Percentiles rank a stretch among this genome's conserved stretches.
phyloP scores from a whole-genome alignment of 352 stramenopile genomes.

The Globisporangium nodosum region DNA sequence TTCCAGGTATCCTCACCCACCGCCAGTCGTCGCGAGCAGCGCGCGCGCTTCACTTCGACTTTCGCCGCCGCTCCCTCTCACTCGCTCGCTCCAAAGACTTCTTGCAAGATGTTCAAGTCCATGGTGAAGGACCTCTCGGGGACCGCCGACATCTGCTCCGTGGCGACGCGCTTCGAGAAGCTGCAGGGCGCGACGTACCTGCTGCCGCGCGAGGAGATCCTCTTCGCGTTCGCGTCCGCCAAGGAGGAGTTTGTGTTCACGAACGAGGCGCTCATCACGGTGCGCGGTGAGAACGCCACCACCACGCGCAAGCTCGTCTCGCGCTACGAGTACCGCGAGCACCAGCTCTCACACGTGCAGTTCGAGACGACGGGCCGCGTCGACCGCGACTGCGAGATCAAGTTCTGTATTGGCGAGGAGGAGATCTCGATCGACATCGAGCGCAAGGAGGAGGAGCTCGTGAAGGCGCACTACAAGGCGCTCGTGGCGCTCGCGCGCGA shows the following conservation, averaged over 20 bases:
- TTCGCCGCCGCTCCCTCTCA: neutral
- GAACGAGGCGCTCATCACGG: constrained; percentile 46
- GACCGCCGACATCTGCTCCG: constrained; percentile 44
- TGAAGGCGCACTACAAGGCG: constrained; percentile 48
- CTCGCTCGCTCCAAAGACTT: no score
- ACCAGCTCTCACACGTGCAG: constrained; percentile 21
- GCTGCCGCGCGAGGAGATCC: constrained; percentile 43
- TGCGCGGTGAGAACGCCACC: constrained; percentile 30
- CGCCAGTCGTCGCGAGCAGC: no score
- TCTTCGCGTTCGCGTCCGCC: constrained; percentile 42
- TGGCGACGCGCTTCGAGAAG: constrained; percentile 39
- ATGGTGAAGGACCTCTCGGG: constrained; percentile 45
- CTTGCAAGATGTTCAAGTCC: constrained; percentile 30
- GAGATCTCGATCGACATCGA: constrained; percentile 49
- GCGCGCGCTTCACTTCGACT: constrained; percentile 5
- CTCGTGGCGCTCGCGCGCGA: constrained; percentile 35
- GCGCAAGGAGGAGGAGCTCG: constrained; percentile 34
- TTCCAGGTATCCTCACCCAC: no score
- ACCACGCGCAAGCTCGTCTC: constrained; percentile 48
- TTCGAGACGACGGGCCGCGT: constrained; percentile 53
- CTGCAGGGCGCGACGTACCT: constrained; percentile 35
- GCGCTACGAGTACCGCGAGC: constrained; percentile 36
- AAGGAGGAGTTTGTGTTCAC: constrained; percentile 67
- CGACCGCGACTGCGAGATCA: constrained; percentile 63
- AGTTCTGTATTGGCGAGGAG: constrained; percentile 39